Conservation (phyloP, 768 basidiomycete genomes). For the Russula dissimulans region DNA sequence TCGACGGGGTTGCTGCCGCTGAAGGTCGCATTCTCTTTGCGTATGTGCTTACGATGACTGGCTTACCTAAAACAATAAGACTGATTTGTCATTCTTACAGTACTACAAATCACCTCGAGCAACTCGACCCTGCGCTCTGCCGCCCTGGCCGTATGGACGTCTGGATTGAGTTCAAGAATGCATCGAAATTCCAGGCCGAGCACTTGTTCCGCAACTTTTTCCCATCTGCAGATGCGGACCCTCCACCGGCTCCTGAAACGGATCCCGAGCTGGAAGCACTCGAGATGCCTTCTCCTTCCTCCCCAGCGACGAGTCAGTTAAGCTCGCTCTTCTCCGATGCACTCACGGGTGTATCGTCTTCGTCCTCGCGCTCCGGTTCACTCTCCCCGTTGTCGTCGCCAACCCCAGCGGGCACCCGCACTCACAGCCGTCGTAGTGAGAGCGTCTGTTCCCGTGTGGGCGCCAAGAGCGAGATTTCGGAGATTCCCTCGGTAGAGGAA, state of each 20-base stretch:
- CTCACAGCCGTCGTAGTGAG: constrained; percentile 15
- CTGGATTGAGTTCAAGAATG: constrained; percentile 85
- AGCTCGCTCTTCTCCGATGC: constrained; percentile 39
- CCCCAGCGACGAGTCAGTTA: constrained; percentile 38
- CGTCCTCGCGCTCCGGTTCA: constrained; percentile 30
- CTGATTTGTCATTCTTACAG: constrained; percentile 29
- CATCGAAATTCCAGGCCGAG: constrained; percentile 79
- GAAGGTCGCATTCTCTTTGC: constrained; percentile 87
- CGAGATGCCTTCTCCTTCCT: constrained; percentile 33
- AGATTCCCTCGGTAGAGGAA: constrained; percentile 52
- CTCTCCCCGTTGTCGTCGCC: constrained; percentile 20
- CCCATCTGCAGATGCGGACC: constrained; percentile 57
- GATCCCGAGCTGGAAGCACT: constrained; percentile 40
- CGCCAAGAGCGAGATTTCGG: constrained; percentile 35
- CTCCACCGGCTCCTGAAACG: constrained; percentile 23
- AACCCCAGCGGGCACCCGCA: constrained; percentile 16
- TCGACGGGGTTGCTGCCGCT: constrained; percentile 80
- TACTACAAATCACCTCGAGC: constrained; percentile 86
- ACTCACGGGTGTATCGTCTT: constrained; percentile 31
- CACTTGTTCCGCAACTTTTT: constrained; percentile 86
- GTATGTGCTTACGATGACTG: constrained; percentile 38
- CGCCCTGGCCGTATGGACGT: constrained; percentile 91
- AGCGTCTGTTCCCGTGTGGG: constrained; percentile 18
- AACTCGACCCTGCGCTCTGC: constrained; percentile 83
- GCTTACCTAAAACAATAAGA: not conserved